Base-by-base conservation (phyloP, 1,139 yeast species). In the Protomyces macrosporus region DNA sequence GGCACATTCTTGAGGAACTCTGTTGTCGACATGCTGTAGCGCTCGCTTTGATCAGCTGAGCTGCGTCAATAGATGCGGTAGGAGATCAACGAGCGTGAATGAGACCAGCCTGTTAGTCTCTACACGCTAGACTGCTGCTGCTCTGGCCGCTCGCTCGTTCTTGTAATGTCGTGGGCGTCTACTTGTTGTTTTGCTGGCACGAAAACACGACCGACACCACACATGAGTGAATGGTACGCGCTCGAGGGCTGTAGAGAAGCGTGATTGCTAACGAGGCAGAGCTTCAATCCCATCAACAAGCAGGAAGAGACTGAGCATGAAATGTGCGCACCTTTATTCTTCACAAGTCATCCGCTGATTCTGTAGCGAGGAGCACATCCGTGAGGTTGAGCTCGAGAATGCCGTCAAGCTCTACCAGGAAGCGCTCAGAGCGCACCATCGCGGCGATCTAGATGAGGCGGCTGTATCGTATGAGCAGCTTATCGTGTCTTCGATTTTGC, bases 321-420 rank as follows among this genome's bases (percentile, higher is more conserved):
- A 14, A 58, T 58, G 62, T 58, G 23, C n/a, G 60, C 23, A 7
- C n/a, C 14, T 14, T 12, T 6, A 23, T 23, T 23, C 42, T n/a
- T 34, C 35, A 16, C 37, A 23, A 1, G 35, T 23, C 35, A 45
- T 9, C 45, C 40, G n/a, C 40, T 36, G 33, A 36, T 40, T 4
- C 40, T 16, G 4, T 35, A 53, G 61, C 30, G 54, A 56, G 52
- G 51, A 52, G 34, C 53, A 54, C 33, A 61, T 51, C 30, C 53
- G 45, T 6, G 50, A 52, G 30, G 55, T 32, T 12, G 84, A 90
- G 78, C 85, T 93, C 16, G 98, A 95, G 74, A 88, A 87, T 71
- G 96, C 96, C 2, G 86, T 87, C 73, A 84, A 84, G 69, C 75
- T 85, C 14, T 90, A 87, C 72, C 90, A 90, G 69, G 75, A 76